phyloP scores from a whole-genome alignment of 2,329 filamentous ascomycete species.

The Colletotrichum musae region DNA sequence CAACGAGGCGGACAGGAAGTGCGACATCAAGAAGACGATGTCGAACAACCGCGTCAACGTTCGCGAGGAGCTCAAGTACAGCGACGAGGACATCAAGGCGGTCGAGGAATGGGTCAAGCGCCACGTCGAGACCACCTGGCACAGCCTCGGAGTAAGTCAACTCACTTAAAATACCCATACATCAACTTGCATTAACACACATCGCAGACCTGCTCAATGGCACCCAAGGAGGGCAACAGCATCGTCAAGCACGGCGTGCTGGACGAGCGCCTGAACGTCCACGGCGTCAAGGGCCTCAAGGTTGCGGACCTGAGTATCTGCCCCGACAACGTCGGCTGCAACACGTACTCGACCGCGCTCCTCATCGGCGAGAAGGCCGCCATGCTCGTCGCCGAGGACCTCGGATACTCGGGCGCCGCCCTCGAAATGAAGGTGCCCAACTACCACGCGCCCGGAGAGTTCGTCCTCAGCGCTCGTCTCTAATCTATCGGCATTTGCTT shows the following conservation, averaged over 20 bases:
- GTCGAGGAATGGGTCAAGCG: slow-evolving; percentile 80
- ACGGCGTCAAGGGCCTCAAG: slow-evolving; percentile 83
- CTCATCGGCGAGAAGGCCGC: slow-evolving; percentile 84
- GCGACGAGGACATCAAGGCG: slow-evolving; percentile 72
- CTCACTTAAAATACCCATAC: background rate
- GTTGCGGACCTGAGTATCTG: slow-evolving; percentile 83
- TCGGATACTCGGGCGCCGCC: slow-evolving; percentile 80
- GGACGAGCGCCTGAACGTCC: slow-evolving; percentile 83
- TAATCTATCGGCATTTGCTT: slow-evolving; percentile 44
- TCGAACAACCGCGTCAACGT: slow-evolving; percentile 75
- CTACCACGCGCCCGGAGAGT: slow-evolving; percentile 71
- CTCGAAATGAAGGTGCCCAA: slow-evolving; percentile 83
- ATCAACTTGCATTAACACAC: background rate
- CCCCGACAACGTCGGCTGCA: slow-evolving; percentile 83
- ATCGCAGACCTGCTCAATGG: slow-evolving; percentile 79
- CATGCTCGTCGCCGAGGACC: slow-evolving; percentile 78
- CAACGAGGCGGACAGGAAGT: slow-evolving; percentile 64
- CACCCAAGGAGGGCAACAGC: slow-evolving; percentile 80
- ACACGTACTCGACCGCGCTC: slow-evolving; percentile 78
- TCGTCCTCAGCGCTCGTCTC: slow-evolving; percentile 56
- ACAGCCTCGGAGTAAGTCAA: slow-evolving; percentile 66
- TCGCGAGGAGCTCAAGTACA: slow-evolving; percentile 77
- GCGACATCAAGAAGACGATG: slow-evolving; percentile 62
- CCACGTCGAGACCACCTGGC: slow-evolving; percentile 84
- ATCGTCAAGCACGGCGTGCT: slow-evolving; percentile 86